Conservation (phyloP, 225 moss, liverwort and hornwort genomes). For the Polytrichum commune region DNA sequence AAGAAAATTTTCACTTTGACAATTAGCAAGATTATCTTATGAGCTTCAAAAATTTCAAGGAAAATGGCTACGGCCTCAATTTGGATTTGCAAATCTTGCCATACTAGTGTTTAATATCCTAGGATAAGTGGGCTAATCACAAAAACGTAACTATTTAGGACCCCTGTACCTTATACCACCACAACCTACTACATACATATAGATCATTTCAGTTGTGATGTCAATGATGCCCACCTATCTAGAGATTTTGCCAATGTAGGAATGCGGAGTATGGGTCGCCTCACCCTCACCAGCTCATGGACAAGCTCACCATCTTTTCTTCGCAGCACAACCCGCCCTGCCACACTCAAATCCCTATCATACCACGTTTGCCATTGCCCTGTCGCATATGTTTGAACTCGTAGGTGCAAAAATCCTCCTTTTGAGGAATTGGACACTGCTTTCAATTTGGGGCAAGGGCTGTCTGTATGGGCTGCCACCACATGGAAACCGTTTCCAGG, state of each 20-base stretch:
- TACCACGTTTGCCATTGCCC: conserved; percentile 90
- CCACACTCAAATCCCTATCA: conserved; percentile 79
- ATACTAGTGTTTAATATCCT: too few relatives aligned
- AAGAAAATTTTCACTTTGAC: too few relatives aligned
- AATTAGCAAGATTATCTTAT: too few relatives aligned
- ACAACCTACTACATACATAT: too few relatives aligned
- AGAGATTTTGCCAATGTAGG: conserved; percentile 70
- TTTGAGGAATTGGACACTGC: conserved; percentile 75
- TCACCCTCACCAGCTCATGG: conserved; percentile 77
- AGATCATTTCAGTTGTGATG: too few relatives aligned
- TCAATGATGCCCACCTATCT: conserved; percentile 50
- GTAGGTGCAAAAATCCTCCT: conserved; percentile 67
- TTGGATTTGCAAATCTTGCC: too few relatives aligned
- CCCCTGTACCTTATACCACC: too few relatives aligned
- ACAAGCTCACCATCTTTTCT: conserved; percentile 63
- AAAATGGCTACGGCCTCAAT: too few relatives aligned
- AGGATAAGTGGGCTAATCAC: too few relatives aligned
- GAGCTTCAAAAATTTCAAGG: too few relatives aligned
- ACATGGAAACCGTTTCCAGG: conserved; percentile 82
- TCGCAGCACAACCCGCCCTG: conserved; percentile 71
- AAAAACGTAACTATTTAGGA: too few relatives aligned
- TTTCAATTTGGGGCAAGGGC: conserved; percentile 83
- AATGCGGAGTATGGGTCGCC: conserved; percentile 78
- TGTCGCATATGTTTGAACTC: conserved; percentile 78
- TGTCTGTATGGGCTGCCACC: conserved; percentile 81